Evolutionary conservation across 2,329 filamentous ascomycete genomes (phyloP).

Genomic region (Fusarium chuoi): DNA sequence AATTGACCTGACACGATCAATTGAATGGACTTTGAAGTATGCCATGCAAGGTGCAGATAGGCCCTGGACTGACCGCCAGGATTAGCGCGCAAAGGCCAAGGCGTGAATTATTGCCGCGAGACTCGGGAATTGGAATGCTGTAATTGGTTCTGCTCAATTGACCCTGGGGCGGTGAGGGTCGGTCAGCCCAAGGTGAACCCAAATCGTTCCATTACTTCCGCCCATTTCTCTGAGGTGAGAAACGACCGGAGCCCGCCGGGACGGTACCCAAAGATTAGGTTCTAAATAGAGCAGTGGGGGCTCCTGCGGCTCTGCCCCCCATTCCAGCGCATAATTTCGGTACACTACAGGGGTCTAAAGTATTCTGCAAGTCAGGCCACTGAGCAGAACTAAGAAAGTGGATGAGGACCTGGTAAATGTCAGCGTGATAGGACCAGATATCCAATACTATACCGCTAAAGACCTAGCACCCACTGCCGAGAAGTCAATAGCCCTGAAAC

Average conservation of each 20-base stretch:
- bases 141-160: background rate
- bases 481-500: background rate
- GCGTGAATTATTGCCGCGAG: accelerated
- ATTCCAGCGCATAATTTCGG: background rate
- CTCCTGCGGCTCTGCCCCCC: background rate
- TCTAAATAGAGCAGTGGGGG: background rate
- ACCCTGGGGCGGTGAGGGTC: background rate
- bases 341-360: background rate
- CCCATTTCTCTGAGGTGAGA: background rate
- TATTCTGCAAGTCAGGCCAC: slow-evolving; percentile 8
- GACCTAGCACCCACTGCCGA: background rate
- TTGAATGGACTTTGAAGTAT: too few species aligned
- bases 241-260: background rate
- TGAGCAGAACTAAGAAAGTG: background rate
- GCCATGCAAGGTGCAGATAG: background rate
- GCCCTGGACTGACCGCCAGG: accelerated
- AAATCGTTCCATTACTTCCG: background rate
- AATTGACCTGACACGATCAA: too few species aligned
- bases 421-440: background rate
- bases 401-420: accelerated
- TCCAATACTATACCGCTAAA: background rate
- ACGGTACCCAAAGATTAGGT: background rate
- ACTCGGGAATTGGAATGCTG: too few species aligned
- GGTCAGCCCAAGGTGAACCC: background rate
- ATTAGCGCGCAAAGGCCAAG: background rate